phyloP scores from a whole-genome alignment of 2,329 filamentous ascomycete species.

The Colletotrichum echinochloae region DNA sequence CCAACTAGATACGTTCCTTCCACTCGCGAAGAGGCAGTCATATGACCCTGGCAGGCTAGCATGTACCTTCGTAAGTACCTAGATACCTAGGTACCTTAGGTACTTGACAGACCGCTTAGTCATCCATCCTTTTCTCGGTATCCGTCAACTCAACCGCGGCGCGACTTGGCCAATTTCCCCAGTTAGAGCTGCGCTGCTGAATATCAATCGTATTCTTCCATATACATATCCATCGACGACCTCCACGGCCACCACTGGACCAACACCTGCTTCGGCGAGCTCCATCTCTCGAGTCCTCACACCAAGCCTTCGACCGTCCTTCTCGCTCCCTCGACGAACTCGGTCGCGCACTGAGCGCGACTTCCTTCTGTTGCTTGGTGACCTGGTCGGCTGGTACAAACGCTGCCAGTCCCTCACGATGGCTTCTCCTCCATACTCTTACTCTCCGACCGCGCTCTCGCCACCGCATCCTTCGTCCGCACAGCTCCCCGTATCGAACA shows the following conservation, averaged over 20 bases:
- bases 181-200: too few relatives aligned
- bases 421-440: constrained; percentile 67
- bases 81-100: neutral
- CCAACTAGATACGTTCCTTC: too few relatives aligned
- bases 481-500: constrained; percentile 63
- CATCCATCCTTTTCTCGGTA: neutral
- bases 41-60: neutral
- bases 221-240: neutral
- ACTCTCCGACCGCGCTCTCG: constrained; percentile 66
- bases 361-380: neutral
- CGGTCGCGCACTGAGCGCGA: neutral
- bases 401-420: constrained; percentile 47
- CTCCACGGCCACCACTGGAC: neutral
- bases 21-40: neutral
- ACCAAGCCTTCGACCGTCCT: too few relatives aligned
- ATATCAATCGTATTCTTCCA: neutral
- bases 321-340: neutral
- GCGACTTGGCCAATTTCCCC: neutral
- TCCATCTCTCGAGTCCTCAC: neutral
- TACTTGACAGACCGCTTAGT: neutral
- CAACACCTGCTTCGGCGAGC: neutral
- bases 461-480: constrained; percentile 65
- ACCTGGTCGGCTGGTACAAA: neutral
- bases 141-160: neutral
- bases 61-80: too few relatives aligned